A percentile compares a stretch with the other conserved stretches of the same genome.
Conservation (phyloP, 441 rosid species). For the Pelargonium citronellum region DNA sequence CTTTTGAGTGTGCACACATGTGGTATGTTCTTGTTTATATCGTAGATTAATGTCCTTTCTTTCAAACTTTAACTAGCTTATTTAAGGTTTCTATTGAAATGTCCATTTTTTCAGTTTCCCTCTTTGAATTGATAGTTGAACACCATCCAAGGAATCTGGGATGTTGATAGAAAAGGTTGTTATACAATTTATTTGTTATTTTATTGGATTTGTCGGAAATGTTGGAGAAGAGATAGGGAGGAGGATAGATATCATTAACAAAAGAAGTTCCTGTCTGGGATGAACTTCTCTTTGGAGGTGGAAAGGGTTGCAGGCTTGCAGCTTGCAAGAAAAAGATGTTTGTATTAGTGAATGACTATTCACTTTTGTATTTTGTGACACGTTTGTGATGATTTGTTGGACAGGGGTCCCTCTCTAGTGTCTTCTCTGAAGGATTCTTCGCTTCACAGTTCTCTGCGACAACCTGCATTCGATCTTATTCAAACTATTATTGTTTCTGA, state of each 20-base stretch:
- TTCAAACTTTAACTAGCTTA: constrained; percentile 12
- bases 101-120: not conserved
- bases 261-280: not conserved
- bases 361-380: constrained; percentile 14
- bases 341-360: constrained; percentile 12
- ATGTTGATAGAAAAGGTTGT: constrained; percentile 5
- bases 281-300: not conserved
- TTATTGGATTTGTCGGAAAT: constrained; percentile 3
- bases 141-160: not conserved
- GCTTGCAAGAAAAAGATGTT: constrained; percentile 11
- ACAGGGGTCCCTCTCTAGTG: constrained; percentile 95
- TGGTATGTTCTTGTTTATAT: constrained; percentile 49
- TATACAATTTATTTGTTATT: not conserved
- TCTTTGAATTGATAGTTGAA: constrained; percentile 6
- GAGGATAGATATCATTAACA: not conserved
- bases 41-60: constrained; percentile 5
- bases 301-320: constrained; percentile 5
- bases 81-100: constrained; percentile 1
- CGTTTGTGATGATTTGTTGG: constrained; percentile 28
- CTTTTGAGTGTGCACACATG: constrained; percentile 97
- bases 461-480: constrained; percentile 92
- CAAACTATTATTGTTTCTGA: constrained; percentile 83
- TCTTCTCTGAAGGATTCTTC: constrained; percentile 83
- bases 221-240: constrained; percentile 10
- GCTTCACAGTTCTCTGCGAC: constrained; percentile 82